Base-by-base conservation (phyloP, 257 asterid genomes). In the Craterostigma plantagineum region DNA sequence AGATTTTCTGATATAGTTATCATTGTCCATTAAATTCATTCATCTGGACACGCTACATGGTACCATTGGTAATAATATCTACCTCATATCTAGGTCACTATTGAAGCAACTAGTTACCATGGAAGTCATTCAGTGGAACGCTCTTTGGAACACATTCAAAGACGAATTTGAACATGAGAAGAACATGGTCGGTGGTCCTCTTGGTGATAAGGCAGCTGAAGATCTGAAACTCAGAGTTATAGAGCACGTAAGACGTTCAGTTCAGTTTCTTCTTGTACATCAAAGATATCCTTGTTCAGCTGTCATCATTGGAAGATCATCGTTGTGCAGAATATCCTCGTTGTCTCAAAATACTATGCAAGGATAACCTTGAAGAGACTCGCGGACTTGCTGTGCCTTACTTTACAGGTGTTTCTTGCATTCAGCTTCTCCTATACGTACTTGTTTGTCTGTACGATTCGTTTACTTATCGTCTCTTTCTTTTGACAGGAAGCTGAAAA, bases 91-190 rank as follows among this genome's bases (percentile, higher is more conserved):
- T 56, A 87, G 98, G 80, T 56, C 56, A 59, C 69, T 87, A 48
- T 52, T 82, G 73, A 87, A 82, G 57, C 93, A 82, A 56, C 61
- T 87, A 35, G 72, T 81, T 48, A 87, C 97, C 42, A 82, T 87
- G 95, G 97, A 87, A 72, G 97, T 87, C 15, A 72, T 87, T 55
- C 81, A 66, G 58, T 87, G 97, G 97, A 87, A 75, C 34, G 42
- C 67, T 52, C 63, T 87, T 49, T 87, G 97, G 97, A 67, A 43
- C 62, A 72, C 73, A 18, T 82, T 87, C 60, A 76, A 79, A 67
- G 93, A 73, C 17, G 97, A 87, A 55, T 87, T 87, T 68, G 93
- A 82, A 60, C 76, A 72, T 46, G 97, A 87, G 55, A 79, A 68
- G 62, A 76, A 68, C 70, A 73, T 75, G 77, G 73, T 70, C 52